These are phyloP conservation scores for Oryza glaberrima DNA, from an alignment of 176 grass and related monocot genomes.

Conservation along the genomic window DNA sequence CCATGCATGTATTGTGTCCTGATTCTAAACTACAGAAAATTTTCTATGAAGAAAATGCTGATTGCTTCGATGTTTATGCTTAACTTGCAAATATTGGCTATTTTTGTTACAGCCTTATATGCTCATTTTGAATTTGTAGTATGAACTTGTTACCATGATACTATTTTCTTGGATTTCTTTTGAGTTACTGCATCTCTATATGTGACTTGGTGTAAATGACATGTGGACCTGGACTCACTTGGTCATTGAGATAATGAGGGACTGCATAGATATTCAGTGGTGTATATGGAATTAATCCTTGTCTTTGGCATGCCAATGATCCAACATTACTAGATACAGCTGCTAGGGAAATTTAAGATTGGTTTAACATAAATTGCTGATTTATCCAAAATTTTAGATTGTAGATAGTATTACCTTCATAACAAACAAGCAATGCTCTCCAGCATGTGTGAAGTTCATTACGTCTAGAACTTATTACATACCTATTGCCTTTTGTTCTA, in stretches of 20 bases:
- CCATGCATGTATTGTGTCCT: neutral
- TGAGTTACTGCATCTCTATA: neutral
- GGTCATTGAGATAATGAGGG: neutral
- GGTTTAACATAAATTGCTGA: neutral
- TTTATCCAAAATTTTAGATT: neutral
- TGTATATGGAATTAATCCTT: neutral
- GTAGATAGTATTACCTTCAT: neutral
- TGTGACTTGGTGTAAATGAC: neutral
- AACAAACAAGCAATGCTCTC: neutral
- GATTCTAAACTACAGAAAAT: neutral
- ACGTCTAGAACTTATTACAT: neutral
- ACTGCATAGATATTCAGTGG: neutral
- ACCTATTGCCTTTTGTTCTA: neutral
- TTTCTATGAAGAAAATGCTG: neutral
- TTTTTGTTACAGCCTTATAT: neutral
- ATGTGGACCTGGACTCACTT: neutral
- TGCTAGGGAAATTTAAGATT: constrained; percentile 15
- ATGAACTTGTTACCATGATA: neutral
- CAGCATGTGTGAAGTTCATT: neutral
- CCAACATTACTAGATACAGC: neutral
- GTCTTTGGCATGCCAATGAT: neutral
- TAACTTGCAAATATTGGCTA: neutral
- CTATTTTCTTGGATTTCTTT: neutral
- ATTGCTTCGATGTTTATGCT: neutral
- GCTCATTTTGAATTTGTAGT: neutral